A percentile compares a stretch with the other conserved stretches of the same genome.
These are phyloP conservation scores for Penicillium polonicum DNA, from an alignment of 2,329 filamentous ascomycete genomes.

Conservation along the genomic window DNA sequence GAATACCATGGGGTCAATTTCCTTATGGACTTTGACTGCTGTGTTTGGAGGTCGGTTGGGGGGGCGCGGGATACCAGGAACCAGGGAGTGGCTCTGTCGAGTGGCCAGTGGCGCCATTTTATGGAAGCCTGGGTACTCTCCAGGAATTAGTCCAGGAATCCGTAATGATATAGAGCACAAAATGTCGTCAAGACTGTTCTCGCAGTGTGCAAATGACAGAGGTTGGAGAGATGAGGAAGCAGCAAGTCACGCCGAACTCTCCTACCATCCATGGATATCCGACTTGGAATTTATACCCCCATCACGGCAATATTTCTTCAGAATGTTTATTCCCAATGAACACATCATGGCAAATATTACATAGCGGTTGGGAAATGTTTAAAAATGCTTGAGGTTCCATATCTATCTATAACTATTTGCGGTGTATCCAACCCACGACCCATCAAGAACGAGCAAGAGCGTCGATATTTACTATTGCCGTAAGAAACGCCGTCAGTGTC, in stretches of 20 bases:
- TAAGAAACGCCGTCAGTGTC: not conserved
- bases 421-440: not conserved
- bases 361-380: not conserved
- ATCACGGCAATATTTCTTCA: not conserved
- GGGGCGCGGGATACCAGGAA: constrained; percentile 26
- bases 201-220: too few species aligned
- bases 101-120: constrained; percentile 33
- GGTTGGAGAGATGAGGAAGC: not conserved
- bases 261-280: not conserved
- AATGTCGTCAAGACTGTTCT: not conserved
- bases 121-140: constrained; percentile 4
- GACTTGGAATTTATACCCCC: not conserved
- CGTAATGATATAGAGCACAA: constrained; percentile 1
- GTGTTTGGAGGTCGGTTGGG: constrained; percentile 25
- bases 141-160: constrained; percentile 2
- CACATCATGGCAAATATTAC: not conserved
- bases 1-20: constrained; percentile 33
- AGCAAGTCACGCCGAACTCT: not conserved
- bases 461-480: not conserved
- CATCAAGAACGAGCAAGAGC: not conserved
- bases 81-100: constrained; percentile 27
- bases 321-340: not conserved
- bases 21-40: constrained; percentile 24
- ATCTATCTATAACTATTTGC: not conserved
- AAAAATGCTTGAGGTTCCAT: not conserved